phyloP scores from a whole-genome alignment of 768 basidiomycete species.

The Tephrocybe rancida region DNA sequence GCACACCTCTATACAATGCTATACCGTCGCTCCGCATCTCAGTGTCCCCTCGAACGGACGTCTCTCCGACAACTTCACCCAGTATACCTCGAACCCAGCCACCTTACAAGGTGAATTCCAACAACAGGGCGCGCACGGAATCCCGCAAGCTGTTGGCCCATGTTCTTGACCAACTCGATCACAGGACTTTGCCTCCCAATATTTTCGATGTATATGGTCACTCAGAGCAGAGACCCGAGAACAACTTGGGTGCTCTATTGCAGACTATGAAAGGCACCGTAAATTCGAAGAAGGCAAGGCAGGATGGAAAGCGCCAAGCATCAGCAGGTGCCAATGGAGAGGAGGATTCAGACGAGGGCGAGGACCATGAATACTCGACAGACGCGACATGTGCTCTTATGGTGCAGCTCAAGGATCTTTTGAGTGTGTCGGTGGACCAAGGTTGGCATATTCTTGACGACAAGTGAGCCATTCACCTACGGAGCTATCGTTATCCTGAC shows the following conservation, averaged over 20 bases:
- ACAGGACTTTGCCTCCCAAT: conserved; percentile 54
- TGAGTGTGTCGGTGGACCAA: conserved; percentile 55
- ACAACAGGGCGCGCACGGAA: conserved; percentile 54
- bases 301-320: conserved; percentile 21
- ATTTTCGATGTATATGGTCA: conserved; percentile 45
- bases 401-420: conserved; percentile 60
- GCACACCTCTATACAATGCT: conserved; percentile 5
- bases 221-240: conserved; percentile 25
- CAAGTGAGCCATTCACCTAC: conserved; percentile 30
- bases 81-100: conserved; percentile 18
- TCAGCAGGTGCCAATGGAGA: conserved; percentile 21
- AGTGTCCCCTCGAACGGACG: conserved; percentile 21
- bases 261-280: conserved; percentile 47
- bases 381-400: conserved; percentile 67
- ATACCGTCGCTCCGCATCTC: conserved; percentile 30
- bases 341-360: conserved; percentile 55
- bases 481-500: background rate
- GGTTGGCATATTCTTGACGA: conserved; percentile 70
- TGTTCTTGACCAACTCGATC: conserved; percentile 63
- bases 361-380: conserved; percentile 53
- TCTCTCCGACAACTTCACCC: conserved; percentile 23
- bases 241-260: conserved; percentile 42
- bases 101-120: conserved; percentile 21
- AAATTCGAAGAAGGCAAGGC: conserved; percentile 32
- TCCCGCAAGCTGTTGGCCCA: conserved; percentile 71